Evolutionary conservation across 345 rosid genomes (phyloP).

Genomic region (Syzygium oleosum): DNA sequence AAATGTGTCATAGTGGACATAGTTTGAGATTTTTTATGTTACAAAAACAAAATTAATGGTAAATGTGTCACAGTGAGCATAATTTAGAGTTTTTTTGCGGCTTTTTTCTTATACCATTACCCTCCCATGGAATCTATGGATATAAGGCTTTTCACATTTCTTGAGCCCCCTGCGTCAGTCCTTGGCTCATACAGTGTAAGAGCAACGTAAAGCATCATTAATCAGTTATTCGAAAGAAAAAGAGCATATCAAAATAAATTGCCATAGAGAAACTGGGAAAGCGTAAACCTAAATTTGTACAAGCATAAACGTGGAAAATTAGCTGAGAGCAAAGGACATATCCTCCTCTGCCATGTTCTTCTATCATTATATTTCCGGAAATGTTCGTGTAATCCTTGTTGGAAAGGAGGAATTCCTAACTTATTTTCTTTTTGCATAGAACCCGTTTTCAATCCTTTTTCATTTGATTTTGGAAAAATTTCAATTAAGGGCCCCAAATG

Average conservation of each 20-base stretch:
- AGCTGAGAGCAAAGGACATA: background rate
- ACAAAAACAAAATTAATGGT: too few relatives aligned
- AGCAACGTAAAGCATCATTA: background rate
- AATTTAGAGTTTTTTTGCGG: too few relatives aligned
- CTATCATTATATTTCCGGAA: background rate
- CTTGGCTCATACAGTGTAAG: background rate
- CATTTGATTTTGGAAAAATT: too few relatives aligned
- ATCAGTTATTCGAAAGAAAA: background rate
- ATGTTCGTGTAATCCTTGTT: background rate
- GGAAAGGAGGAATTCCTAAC: background rate
- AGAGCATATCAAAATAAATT: background rate
- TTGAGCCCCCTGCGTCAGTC: background rate
- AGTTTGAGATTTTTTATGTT: too few relatives aligned
- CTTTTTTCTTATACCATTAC: too few relatives aligned
- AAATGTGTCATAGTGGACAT: too few relatives aligned
- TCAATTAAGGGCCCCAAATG: too few relatives aligned
- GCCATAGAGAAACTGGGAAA: background rate
- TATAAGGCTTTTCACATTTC: background rate
- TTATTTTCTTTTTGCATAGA: background rate
- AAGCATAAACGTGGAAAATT: background rate
- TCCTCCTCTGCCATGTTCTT: background rate
- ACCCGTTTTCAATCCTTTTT: background rate
- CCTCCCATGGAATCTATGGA: too few relatives aligned
- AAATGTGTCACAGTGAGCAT: too few relatives aligned
- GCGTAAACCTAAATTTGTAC: background rate